phyloP scores from a whole-genome alignment of 2,329 filamentous ascomycete genomes.

The Phaeosphaeria sp. region DNA sequence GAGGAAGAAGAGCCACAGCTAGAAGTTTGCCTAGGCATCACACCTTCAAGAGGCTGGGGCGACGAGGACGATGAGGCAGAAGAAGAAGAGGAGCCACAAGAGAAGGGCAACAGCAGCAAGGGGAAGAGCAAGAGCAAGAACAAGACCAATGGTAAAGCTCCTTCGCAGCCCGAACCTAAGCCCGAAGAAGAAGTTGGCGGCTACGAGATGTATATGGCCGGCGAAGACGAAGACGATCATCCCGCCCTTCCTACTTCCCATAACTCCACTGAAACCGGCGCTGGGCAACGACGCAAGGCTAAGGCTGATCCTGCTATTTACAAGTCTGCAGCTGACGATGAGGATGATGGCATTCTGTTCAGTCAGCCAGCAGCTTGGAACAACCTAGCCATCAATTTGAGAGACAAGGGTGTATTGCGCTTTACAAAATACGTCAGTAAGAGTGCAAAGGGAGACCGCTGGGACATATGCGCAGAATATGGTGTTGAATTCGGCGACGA shows the following conservation, averaged over 20 bases:
- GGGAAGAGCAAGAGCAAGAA: conserved; percentile 16
- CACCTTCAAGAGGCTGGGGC: conserved; percentile 85
- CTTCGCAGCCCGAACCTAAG: conserved; percentile 19
- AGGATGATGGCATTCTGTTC: conserved; percentile 78
- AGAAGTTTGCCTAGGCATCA: conserved; percentile 87
- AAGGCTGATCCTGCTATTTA: conserved; percentile 83
- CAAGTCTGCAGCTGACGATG: conserved; percentile 60
- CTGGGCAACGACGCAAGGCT: conserved; percentile 53
- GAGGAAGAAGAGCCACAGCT: conserved; percentile 74
- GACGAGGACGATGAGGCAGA: conserved; percentile 66
- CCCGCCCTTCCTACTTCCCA: conserved; percentile 48
- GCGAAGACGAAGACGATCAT: conserved; percentile 71
- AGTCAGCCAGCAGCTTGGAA: conserved; percentile 81
- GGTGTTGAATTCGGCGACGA: conserved; percentile 69
- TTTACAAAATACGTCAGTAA: conserved; percentile 96
- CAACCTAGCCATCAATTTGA: conserved; percentile 84
- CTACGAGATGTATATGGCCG: conserved; percentile 93
- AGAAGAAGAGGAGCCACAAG: conserved; percentile 54
- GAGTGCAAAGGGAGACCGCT: conserved; percentile 83
- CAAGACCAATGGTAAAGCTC: conserved; percentile 38
- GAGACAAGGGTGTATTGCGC: conserved; percentile 83
- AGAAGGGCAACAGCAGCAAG: conserved; percentile 41
- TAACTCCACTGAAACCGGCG: conserved; percentile 50
- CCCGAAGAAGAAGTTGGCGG: conserved; percentile 70
- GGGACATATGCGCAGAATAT: conserved; percentile 84